Conservation (phyloP, 352 stramenopile genomes). For the Phytopythium boreale region DNA sequence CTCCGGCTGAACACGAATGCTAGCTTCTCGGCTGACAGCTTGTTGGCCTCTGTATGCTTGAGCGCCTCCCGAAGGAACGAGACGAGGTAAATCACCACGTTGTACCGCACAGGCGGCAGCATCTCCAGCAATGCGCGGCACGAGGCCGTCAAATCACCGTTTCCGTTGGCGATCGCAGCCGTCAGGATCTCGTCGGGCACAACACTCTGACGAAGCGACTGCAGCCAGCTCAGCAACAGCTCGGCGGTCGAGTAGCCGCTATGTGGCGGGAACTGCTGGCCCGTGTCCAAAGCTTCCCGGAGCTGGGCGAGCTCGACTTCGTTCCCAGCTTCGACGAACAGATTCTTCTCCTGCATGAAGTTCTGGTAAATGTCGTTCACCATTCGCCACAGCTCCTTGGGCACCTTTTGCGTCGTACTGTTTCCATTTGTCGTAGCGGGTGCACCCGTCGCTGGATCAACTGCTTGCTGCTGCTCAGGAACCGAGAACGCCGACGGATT, state of each 20-base stretch:
- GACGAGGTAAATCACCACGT: constrained; percentile 96
- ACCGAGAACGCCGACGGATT: background rate
- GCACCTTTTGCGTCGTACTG: constrained; percentile 73
- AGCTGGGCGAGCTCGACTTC: constrained; percentile 68
- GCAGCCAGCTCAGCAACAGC: constrained; percentile 89
- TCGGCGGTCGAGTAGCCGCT: constrained; percentile 91
- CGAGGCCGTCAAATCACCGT: constrained; percentile 82
- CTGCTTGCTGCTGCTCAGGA: constrained; percentile 7
- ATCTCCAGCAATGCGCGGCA: constrained; percentile 58
- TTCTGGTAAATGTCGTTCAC: constrained; percentile 94
- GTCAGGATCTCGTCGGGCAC: constrained; percentile 82
- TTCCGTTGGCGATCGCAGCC: constrained; percentile 41
- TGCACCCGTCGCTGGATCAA: constrained; percentile 13
- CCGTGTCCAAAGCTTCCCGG: constrained; percentile 93
- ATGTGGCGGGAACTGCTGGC: constrained; percentile 73
- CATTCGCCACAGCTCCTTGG: constrained; percentile 98
- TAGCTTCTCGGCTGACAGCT: constrained; percentile 68
- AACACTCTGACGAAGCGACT: constrained; percentile 88
- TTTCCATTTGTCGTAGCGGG: constrained; percentile 10
- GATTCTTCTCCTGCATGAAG: constrained; percentile 70
- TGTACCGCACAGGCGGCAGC: constrained; percentile 95
- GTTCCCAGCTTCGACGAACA: constrained; percentile 77
- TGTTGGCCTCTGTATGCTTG: constrained; percentile 54
- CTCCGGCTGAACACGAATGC: constrained; percentile 75
- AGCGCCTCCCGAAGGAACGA: constrained; percentile 96